Base-by-base conservation (phyloP, 2,329 filamentous ascomycete species). In the Aspergillus brasiliensis region DNA sequence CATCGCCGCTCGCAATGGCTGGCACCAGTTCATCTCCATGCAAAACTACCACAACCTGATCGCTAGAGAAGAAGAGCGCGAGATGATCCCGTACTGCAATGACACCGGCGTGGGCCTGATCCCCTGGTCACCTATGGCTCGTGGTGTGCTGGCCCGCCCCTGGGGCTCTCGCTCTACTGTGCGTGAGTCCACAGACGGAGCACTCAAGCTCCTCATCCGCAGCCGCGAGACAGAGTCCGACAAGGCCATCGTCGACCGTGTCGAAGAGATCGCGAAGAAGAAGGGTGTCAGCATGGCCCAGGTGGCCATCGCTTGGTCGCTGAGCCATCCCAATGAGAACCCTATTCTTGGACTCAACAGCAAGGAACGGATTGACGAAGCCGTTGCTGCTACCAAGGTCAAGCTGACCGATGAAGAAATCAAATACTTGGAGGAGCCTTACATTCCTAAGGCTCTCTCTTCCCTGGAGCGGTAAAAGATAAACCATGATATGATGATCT, bases 71-170 rank as follows among this genome's bases (percentile, higher is more conserved):
- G 82, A 83, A 47, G 61, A 62, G 47, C 61, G 61, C 27, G 61
- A 62, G 66, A 76, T 58, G 62, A 66, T 64, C 10, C 60, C 67
- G 77, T 83, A 86, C 63, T 78, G 82, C 79, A 81, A 83, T 5
- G 77, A 78, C 42, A 78, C 78, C 65, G 77, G 83, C 28, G 82
- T 82, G 31, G 88, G 83, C 52, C 81, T 91, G 59, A 75, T 91
- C 58, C 75, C 82, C 64, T 83, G 89, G 71, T 87, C 79, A 72
- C 88, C 91, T 75, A 88, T 89, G 81, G 83, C 74, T 73, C 89
- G 89, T 69, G 87, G 88, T 67, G 63, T 77, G 54, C 77, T 83
- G 37, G 73, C 81, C 1, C 75, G 80, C 2, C 81, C 82, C 1
- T 83, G 77, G 74, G 65, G 66, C 79, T 87, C 84, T 69, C 83